Evolutionary conservation across 345 rosid genomes (phyloP), one percentile per base, ranked within the genome.

Genomic region (Gossypium sturtianum): DNA sequence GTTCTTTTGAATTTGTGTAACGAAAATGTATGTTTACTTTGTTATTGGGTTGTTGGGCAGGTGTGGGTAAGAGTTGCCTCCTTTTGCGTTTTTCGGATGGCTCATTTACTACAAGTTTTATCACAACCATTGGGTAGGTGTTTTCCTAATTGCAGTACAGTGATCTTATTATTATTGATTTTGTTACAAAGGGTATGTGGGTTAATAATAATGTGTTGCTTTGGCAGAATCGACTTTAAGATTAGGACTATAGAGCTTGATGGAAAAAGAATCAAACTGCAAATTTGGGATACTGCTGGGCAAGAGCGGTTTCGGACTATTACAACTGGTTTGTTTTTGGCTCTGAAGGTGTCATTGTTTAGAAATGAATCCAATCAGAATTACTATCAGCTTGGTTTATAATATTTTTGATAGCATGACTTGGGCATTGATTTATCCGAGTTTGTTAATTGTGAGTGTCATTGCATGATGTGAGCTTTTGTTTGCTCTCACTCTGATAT

Each of bases 211-310:
- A 75, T 81, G 54, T 27, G 29, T 66, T 60, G 64, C 22, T 49
- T 45, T 74, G 22, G 75, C 87, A 92, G 98, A 6, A 94, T 94
- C 77, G 98, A 94, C 77, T 94, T 94, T 75, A 94, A 94, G 97
- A 94, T 94, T 80, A 79, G 98, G 79, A 94, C 98, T 60, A 87
- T 92, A 74, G 98, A 94, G 85, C 91, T 94, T 29, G 98, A 94
- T 88, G 95, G 93, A 17, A 94, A 92, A 83, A 81, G 96, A 75
- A 92, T 94, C 84, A 94, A 94, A 82, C 84, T 92, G 71, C 98
- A 94, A 82, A 94, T 94, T 23, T 94, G 98, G 98, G 98, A 92
- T 73, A 94, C 86, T 49, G 97, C 97, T 67, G 97, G 97, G 52
- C 97, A 91, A 72, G 97, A 91, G 77, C 84, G 93, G 47, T 91